These are phyloP conservation scores for Pseudogymnoascus sp. DNA, from an alignment of 2,329 filamentous ascomycete species.

Conservation along the genomic window DNA sequence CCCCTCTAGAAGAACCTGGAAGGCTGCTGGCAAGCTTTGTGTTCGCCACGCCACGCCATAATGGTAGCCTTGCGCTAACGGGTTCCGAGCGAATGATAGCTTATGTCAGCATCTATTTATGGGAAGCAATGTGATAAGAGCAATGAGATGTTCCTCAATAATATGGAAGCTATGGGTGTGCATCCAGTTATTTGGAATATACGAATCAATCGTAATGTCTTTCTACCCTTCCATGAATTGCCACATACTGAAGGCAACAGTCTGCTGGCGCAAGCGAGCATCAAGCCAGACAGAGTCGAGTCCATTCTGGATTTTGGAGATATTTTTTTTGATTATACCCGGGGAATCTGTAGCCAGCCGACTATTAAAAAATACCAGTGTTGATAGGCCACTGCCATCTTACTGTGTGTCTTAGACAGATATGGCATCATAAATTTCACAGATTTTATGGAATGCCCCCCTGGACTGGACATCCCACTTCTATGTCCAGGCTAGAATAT, in stretches of 20 bases:
- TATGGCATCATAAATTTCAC: neutral
- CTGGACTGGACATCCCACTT: neutral
- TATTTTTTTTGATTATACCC: neutral
- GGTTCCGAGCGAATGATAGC: neutral
- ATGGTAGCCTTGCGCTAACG: constrained; percentile 7
- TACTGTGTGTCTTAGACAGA: neutral
- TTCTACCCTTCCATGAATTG: neutral
- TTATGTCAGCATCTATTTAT: neutral
- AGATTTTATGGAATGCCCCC: neutral
- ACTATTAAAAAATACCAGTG: neutral
- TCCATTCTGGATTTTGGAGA: neutral
- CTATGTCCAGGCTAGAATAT: neutral
- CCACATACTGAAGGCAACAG: neutral
- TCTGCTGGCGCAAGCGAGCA: too few relatives aligned
- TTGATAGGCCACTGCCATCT: neutral
- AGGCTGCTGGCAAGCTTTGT: neutral
- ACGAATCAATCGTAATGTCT: neutral
- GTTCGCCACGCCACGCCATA: neutral
- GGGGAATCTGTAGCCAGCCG: neutral
- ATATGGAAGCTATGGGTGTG: neutral
- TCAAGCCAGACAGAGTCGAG: too few relatives aligned
- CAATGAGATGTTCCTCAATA: neutral
- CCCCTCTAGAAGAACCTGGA: constrained; percentile 5
- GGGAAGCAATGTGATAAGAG: neutral
- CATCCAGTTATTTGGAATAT: neutral